Evolutionary conservation across 805 yeast species (phyloP).

Genomic region (Candida chauliodis): DNA sequence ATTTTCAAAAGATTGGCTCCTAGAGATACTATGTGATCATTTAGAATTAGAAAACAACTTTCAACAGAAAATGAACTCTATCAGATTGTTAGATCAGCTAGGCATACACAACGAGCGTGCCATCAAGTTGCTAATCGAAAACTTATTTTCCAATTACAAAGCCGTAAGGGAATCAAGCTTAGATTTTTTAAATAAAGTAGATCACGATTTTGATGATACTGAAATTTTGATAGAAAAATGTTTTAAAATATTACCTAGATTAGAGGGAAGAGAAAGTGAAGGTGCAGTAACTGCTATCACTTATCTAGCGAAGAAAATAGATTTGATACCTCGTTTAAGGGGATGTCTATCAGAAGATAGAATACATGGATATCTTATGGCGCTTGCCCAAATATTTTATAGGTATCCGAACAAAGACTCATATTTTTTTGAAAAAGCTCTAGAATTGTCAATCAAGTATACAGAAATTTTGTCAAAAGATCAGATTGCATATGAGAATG

Average conservation of each 20-base stretch:
- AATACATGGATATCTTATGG: slow-evolving; percentile 6
- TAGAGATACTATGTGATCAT: slow-evolving; percentile 40
- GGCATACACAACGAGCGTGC: slow-evolving; percentile 17
- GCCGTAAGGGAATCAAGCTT: slow-evolving; percentile 63
- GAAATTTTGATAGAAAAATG: slow-evolving; percentile 4
- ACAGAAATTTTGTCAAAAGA: slow-evolving; percentile 1
- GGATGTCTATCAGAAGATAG: neutral
- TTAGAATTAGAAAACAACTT: slow-evolving; percentile 47
- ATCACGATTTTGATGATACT: slow-evolving; percentile 1
- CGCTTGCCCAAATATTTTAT: slow-evolving; percentile 1
- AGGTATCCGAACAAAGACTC: neutral
- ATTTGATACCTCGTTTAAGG: slow-evolving; percentile 46
- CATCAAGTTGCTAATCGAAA: slow-evolving; percentile 53
- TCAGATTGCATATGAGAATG: slow-evolving; percentile 4
- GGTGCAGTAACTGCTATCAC: slow-evolving; percentile 71
- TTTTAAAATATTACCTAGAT: slow-evolving; percentile 27
- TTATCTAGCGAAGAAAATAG: slow-evolving; percentile 35
- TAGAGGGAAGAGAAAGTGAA: slow-evolving; percentile 65
- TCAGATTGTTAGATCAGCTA: slow-evolving; percentile 1
- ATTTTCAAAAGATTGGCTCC: slow-evolving; percentile 8
- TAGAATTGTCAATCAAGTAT: slow-evolving; percentile 1
- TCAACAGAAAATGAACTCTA: slow-evolving; percentile 26
- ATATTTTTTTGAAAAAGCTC: neutral
- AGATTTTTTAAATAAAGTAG: slow-evolving; percentile 3
- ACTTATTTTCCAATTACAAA: slow-evolving; percentile 67